Base-by-base conservation (phyloP, 805 yeast genomes). In the Phaffomyces thermotolerans region DNA sequence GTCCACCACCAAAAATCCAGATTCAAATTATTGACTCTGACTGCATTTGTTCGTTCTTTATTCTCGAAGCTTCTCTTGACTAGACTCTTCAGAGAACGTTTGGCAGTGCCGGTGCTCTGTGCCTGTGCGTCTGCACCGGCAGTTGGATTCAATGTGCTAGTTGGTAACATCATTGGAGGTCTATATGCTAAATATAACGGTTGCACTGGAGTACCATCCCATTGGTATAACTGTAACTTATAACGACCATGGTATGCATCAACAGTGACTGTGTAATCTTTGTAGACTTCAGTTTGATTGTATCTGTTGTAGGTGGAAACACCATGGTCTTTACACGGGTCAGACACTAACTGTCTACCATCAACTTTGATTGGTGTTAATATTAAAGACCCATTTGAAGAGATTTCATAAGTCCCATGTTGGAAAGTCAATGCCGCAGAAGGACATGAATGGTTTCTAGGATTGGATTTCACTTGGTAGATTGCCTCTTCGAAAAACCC, bases 141-240 rank as follows among this genome's bases (percentile, higher is more conserved):
- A 3, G 95, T 85, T 20, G 99, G 99, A 64, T 90, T 91, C 72
- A 93, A 68, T 0, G 97, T 90, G 42, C 62, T 66, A 1, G 98
- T 93, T 20, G 99, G 99, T 47, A 93, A 76, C 99, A 93, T 93
- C 76, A 84, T 73, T 9, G 99, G 95, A 6, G 99, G 99, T 55
- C 76, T 76, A 69, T 90, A 93, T 2, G 95, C 96, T 62, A 93
- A 73, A 64, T 88, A 93, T 56, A 93, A 64, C 1, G 99, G 98
- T 52, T 88, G 91, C 71, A 84, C 65, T 37, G 79, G 79, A 15
- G 85, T 63, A 15, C 97, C 97, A 62, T 83, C 88, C 54, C 75
- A 82, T 66, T 82, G 80, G 65, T 75, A 82, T 47, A 93, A 68
- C 49, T 81, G 81, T 45, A 93, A 74, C 52, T 76, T 75, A 66